phyloP scores from a whole-genome alignment of 1,139 yeast species.

The Pneumocystis sp. region DNA sequence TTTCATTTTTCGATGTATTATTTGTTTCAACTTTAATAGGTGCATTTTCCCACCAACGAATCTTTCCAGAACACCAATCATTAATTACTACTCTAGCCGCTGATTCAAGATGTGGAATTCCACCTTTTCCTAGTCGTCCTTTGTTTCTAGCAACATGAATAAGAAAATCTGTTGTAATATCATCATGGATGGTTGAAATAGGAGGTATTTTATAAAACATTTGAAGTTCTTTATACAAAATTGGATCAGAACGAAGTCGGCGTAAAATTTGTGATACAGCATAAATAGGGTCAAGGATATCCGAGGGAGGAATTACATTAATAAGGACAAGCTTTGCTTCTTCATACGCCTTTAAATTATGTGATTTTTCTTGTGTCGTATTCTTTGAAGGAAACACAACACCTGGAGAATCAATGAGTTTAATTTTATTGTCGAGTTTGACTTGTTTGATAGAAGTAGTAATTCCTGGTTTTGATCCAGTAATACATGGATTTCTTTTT shows the following conservation, averaged over 20 bases:
- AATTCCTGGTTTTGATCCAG: conserved; percentile 95
- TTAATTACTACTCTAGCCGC: conserved; percentile 74
- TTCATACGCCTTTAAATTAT: conserved; percentile 39
- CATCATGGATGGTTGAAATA: conserved; percentile 33
- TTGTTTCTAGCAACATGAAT: conserved; percentile 85
- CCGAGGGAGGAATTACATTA: conserved; percentile 83
- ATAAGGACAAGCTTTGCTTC: conserved; percentile 78
- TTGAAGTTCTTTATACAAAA: conserved; percentile 63
- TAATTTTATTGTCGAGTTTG: conserved; percentile 77
- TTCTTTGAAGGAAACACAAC: conserved; percentile 73
- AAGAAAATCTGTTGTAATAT: conserved; percentile 51
- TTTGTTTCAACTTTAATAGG: conserved; percentile 40
- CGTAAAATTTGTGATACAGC: conserved; percentile 67
- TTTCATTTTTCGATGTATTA: conserved; percentile 17
- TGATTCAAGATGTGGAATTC: conserved; percentile 73
- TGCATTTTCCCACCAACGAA: conserved; percentile 82
- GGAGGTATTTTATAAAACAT: conserved; percentile 67
- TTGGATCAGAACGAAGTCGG: conserved; percentile 41
- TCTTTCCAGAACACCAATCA: conserved; percentile 96
- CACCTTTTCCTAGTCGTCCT: conserved; percentile 88
- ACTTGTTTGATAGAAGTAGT: conserved; percentile 85
- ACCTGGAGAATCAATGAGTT: conserved; percentile 90
- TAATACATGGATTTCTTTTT: conserved; percentile 65
- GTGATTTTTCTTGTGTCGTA: conserved; percentile 8
- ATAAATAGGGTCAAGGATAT: conserved; percentile 67